Conservation (phyloP, 2,329 filamentous ascomycete genomes). For the Gaeumannomyces tritici region DNA sequence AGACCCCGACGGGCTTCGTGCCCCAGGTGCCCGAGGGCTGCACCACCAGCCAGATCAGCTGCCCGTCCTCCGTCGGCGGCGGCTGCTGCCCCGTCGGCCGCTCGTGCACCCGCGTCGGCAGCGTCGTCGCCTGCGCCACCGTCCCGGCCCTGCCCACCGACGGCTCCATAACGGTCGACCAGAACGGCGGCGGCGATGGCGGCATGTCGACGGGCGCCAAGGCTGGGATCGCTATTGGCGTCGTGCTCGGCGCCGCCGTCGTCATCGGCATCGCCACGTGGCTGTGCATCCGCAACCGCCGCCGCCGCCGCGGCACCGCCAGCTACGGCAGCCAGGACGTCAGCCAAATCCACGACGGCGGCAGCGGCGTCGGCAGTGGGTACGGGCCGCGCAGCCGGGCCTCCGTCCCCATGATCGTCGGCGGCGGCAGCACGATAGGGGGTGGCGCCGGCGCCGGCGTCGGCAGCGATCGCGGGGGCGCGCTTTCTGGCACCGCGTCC, state of each 20-base stretch:
- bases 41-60: slow-evolving; percentile 32
- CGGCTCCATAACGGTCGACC: slow-evolving; percentile 7
- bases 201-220: slow-evolving; percentile 38
- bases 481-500: slow-evolving; percentile 22
- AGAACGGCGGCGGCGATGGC: background rate
- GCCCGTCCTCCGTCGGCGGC: slow-evolving; percentile 27
- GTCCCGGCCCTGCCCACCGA: slow-evolving; percentile 14
- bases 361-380: background rate
- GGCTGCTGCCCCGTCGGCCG: slow-evolving; percentile 40
- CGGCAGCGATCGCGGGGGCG: slow-evolving; percentile 10
- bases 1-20: slow-evolving; percentile 16
- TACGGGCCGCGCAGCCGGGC: slow-evolving; percentile 2
- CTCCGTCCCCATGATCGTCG: slow-evolving; percentile 4
- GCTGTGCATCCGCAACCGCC: slow-evolving; percentile 32
- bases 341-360: slow-evolving; percentile 3
- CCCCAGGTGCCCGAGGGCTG: slow-evolving; percentile 30
- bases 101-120: slow-evolving; percentile 28
- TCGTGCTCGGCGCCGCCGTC: slow-evolving; percentile 31
- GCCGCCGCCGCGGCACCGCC: slow-evolving; percentile 17
- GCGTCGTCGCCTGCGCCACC: slow-evolving; percentile 27
- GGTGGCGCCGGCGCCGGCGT: slow-evolving; percentile 4
- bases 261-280: slow-evolving; percentile 34
- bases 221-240: slow-evolving; percentile 46
- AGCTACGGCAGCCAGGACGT: slow-evolving; percentile 6
- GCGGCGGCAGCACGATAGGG: slow-evolving; percentile 4